Evolutionary conservation across 495 filamentous ascomycete genomes (phyloP).

Genomic region (Aeminium ludgeri): DNA sequence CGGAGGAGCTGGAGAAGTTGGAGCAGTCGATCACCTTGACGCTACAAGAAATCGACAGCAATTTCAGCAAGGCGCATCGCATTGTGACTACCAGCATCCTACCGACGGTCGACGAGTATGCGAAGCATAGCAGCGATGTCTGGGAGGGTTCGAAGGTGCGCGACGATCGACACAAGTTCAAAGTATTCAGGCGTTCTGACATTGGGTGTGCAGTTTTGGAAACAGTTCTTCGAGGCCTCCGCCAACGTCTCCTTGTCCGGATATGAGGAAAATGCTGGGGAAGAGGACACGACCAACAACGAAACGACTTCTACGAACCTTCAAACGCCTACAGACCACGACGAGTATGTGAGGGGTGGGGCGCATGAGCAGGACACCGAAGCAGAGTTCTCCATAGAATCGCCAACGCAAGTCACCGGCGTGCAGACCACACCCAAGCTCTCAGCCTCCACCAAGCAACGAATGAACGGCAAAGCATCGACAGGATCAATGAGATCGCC

Average conservation of each 20-base stretch:
- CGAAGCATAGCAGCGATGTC: conserved; percentile 78
- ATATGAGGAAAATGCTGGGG: conserved; percentile 62
- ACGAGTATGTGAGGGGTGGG: conserved; percentile 3
- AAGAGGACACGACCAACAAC: conserved; percentile 33
- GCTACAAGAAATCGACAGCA: conserved; percentile 95
- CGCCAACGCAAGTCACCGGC: conserved; percentile 26
- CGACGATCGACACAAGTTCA: conserved; percentile 77
- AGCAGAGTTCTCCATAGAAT: conserved; percentile 15
- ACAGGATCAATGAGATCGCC: conserved; percentile 5
- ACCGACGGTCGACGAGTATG: conserved; percentile 90
- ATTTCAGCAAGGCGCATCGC: conserved; percentile 90
- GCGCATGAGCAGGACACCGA: conserved; percentile 9
- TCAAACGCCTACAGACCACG: conserved; percentile 5
- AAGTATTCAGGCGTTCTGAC: neutral
- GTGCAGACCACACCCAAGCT: conserved; percentile 22
- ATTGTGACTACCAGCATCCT: conserved; percentile 90
- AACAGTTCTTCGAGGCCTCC: conserved; percentile 96
- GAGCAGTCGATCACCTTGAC: conserved; percentile 95
- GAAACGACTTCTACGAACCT: conserved; percentile 22
- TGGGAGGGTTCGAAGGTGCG: conserved; percentile 90
- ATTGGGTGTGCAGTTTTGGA: conserved; percentile 63
- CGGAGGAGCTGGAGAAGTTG: conserved; percentile 88
- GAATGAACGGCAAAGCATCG: neutral
- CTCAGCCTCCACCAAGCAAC: conserved; percentile 8
- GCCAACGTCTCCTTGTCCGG: conserved; percentile 95